These are phyloP conservation scores for Ophiostoma populinum DNA, from an alignment of 2,329 filamentous ascomycete genomes.

Conservation along the genomic window DNA sequence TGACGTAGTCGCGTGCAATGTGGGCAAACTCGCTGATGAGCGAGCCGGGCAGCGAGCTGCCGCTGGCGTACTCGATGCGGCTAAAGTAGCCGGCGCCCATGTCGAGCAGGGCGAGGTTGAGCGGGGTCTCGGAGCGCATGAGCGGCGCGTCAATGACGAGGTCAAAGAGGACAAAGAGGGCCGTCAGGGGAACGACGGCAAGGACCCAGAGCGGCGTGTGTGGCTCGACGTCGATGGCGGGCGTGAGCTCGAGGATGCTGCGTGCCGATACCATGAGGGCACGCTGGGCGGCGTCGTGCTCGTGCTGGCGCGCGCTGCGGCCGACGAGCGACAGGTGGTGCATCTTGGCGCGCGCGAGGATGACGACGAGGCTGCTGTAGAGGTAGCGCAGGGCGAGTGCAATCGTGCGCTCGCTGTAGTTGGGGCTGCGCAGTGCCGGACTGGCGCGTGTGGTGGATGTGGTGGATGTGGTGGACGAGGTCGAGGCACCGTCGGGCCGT, in stretches of 20 bases:
- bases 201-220: slow-evolving; percentile 17
- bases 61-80: slow-evolving; percentile 22
- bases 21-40: slow-evolving; percentile 23
- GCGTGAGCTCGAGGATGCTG: slow-evolving; percentile 16
- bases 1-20: slow-evolving; percentile 22
- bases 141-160: slow-evolving; percentile 17
- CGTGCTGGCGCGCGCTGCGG: no score
- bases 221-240: slow-evolving; percentile 16
- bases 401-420: slow-evolving; percentile 5
- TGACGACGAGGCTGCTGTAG: slow-evolving; percentile 16
- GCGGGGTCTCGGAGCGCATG: slow-evolving; percentile 14
- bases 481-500: slow-evolving; percentile 3
- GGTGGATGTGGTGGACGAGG: background rate
- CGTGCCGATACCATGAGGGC: slow-evolving; percentile 6
- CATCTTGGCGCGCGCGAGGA: slow-evolving; percentile 15
- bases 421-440: slow-evolving; percentile 3
- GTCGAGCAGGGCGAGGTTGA: slow-evolving; percentile 23
- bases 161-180: slow-evolving; percentile 25
- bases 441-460: background rate
- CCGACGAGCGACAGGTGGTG: slow-evolving; percentile 4
- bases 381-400: slow-evolving; percentile 14
- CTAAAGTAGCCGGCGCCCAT: slow-evolving; percentile 25
- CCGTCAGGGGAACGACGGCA: slow-evolving; percentile 20
- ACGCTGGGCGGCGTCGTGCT: background rate
- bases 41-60: slow-evolving; percentile 17